Base-by-base conservation (phyloP, 441 rosid species). In the Metrosideros polymorpha region DNA sequence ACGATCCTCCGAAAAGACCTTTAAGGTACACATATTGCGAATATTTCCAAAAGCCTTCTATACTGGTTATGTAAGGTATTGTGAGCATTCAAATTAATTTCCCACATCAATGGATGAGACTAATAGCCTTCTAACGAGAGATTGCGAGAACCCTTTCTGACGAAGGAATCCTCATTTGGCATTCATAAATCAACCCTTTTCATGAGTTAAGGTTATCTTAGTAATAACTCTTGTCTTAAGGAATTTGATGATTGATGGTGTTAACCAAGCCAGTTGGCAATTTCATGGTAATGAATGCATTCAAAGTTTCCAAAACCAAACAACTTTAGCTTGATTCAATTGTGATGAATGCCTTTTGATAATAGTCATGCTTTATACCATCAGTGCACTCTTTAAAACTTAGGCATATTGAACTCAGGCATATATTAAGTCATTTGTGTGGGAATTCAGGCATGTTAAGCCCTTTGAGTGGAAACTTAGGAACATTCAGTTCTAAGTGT, bases 11-110 rank as follows among this genome's bases (percentile, higher is more conserved):
- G n/a, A 52, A 2, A 52, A 9, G 24, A 52, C 54, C 54, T 15
- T 52, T 4, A 52, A 18, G 17, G 24, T 18, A 0, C 18, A 52
- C 24, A 17, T 52, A 52, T 51, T 54, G 10, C 12, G 2, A 54
- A 54, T 54, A 54, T 54, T 54, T 24, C 15, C 53, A 50, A 57
- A n/a, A 25, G 3, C 9, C 18, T 6, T 59, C 15, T 2, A 14
- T 0, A 14, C 2, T 59, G 2, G 18, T 1, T 13, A 35, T 1
- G 19, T 0, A 19, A 59, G 8, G 66, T n/a, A 59, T n/a, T 7
- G 13, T 14, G 19, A 59, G 19, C 3, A 35, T 6, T 59, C 7
- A 30, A 29, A 29, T 59, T 7, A 0, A 15, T n/a, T 29, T 59
- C 35, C 18, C 35, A 59, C 19, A 13, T 59, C 5, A 59, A 59